phyloP scores from a whole-genome alignment of 2,329 filamentous ascomycete genomes.

The Domatiomyces catenatus region DNA sequence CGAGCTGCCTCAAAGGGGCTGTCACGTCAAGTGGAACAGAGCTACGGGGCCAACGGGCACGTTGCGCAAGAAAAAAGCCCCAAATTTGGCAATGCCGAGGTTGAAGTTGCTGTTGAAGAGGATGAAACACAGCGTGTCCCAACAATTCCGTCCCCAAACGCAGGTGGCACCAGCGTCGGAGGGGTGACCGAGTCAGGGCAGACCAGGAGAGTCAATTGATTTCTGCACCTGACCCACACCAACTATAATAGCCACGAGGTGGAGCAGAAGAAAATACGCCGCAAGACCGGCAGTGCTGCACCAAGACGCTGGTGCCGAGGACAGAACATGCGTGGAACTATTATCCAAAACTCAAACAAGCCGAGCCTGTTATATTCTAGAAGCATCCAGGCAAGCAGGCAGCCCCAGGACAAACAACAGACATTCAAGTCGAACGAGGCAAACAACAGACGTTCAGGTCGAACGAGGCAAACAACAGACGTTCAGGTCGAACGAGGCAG shows the following conservation, averaged over 20 bases:
- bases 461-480: not conserved
- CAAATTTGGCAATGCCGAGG: too few relatives aligned
- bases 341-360: not conserved
- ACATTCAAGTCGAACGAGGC: not conserved
- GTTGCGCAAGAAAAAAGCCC: too few relatives aligned
- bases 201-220: not conserved
- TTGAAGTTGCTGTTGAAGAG: not conserved
- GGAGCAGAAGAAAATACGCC: not conserved
- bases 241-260: not conserved
- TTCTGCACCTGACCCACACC: not conserved
- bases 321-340: not conserved
- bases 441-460: too few relatives aligned
- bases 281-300: not conserved
- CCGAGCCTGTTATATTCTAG: not conserved
- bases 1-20: slow-evolving; percentile 15
- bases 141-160: slow-evolving; percentile 8
- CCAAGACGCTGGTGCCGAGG: not conserved
- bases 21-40: slow-evolving; percentile 12
- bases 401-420: not conserved
- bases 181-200: slow-evolving; percentile 6
- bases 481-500: not conserved
- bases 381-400: not conserved
- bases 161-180: slow-evolving; percentile 13
- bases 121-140: not conserved
- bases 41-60: not conserved